Percentiles rank a stretch among this genome's conserved stretches.
Conservation (phyloP, 257 asterid species). For the Nicotiana attenuata region DNA sequence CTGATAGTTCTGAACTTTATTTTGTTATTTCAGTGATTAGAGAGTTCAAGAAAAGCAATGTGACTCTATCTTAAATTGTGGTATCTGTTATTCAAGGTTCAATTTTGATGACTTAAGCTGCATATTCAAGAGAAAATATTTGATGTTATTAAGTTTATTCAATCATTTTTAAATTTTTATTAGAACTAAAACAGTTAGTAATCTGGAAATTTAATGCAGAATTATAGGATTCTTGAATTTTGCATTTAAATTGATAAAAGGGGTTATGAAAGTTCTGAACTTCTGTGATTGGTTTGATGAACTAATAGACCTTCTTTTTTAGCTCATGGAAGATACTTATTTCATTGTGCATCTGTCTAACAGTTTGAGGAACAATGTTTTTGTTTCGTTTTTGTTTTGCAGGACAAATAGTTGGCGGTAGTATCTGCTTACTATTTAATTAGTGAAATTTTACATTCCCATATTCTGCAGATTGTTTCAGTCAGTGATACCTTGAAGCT, state of each 20-base stretch:
- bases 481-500: neutral
- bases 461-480: neutral
- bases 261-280: no score
- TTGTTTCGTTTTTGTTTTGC: neutral
- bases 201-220: neutral
- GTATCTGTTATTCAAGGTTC: neutral
- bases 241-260: neutral
- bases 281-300: neutral
- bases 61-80: neutral
- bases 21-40: neutral
- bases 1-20: neutral
- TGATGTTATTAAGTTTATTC: neutral
- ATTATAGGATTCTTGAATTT: neutral
- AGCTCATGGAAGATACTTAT: neutral
- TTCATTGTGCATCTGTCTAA: neutral
- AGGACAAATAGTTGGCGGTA: neutral
- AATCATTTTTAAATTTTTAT: neutral
- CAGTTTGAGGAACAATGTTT: neutral
- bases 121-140: neutral
- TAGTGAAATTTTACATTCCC: neutral
- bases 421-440: neutral
- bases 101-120: neutral
- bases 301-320: neutral
- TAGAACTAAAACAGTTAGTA: neutral
- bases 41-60: neutral